Percentiles rank a stretch among this genome's conserved stretches.
Conservation (phyloP, 1,284 basidiomycete species). For the Ganoderma lucidum region DNA sequence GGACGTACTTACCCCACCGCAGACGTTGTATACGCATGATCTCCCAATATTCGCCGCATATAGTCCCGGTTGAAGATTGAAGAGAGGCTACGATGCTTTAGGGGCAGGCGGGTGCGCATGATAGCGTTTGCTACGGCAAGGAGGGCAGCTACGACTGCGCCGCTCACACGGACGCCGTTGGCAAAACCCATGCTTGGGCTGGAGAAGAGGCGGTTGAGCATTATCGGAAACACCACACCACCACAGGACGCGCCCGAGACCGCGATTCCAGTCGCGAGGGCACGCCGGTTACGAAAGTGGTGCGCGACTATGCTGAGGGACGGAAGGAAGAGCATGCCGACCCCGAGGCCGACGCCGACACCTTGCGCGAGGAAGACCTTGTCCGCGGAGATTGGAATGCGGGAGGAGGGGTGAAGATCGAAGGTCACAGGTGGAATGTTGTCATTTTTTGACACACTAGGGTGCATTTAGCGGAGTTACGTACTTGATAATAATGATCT, state of each 20-base stretch:
- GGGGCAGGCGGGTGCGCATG: constrained; percentile 53
- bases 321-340: constrained; percentile 59
- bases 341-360: constrained; percentile 59
- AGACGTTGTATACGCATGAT: constrained; percentile 53
- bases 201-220: constrained; percentile 63
- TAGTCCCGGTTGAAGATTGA: constrained; percentile 18
- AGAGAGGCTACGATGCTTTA: constrained; percentile 31
- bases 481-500: constrained; percentile 43
- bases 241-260: constrained; percentile 58
- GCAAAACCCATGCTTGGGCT: constrained; percentile 68
- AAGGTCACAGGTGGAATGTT: neutral
- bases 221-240: constrained; percentile 59
- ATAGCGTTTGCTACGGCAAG: constrained; percentile 64
- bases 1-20: constrained; percentile 48
- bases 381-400: constrained; percentile 4
- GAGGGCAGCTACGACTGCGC: constrained; percentile 71
- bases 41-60: constrained; percentile 44
- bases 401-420: neutral
- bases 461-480: constrained; percentile 16
- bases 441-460: neutral
- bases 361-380: constrained; percentile 61
- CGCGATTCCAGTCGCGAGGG: constrained; percentile 59
- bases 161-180: constrained; percentile 70
- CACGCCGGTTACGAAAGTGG: constrained; percentile 54
- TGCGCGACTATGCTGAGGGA: constrained; percentile 57